Evolutionary conservation across 768 basidiomycete species (phyloP), one percentile per base, ranked within the genome.

Genomic region (Macrocybe gigantea): DNA sequence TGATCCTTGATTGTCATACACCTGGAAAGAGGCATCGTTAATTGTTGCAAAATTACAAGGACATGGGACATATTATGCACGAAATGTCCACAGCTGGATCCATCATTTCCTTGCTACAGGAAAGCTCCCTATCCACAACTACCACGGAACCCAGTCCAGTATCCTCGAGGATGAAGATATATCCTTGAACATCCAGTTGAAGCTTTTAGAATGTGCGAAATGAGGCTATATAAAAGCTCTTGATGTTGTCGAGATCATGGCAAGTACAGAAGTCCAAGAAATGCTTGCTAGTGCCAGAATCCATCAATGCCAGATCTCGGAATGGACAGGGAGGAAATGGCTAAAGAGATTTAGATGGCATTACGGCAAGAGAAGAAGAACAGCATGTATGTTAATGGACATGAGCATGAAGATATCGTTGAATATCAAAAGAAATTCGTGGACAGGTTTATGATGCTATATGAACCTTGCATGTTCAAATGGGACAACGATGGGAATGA

Each of bases 331-430:
- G 22, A 22, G 22, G 22, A 22, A 22, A 22, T 45, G 44, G 44
- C 34, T 45, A 11, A 61, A 58, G 68, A 73, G 72, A 52, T 56
- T 63, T 31, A 51, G 48, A 44, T 49, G 56, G 53, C 11, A 49
- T 41, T 48, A 47, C 46, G 39, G 35, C 35, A 35, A 39, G 34
- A 22, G 22, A 22, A 41, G 38, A 47, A 49, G 44, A 55, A 55
- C 32, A 42, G 50, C 13, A 54, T 54, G 53, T 54, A 54, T 41
- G 29, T 54, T 38, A 49, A 51, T 38, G 49, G 49, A 22, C 22
- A 22, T 22, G 22, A 22, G 22, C 22, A 22, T 22, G 22, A 22
- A 22, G 22, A 22, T 22, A 48, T 55, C 7, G 47, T 55, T 14
- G 30, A 38, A 37, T 55, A 55, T 47, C 30, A 39, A n/a, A 30